phyloP scores from a whole-genome alignment of 345 rosid genomes.

The Eutrema japonicum region DNA sequence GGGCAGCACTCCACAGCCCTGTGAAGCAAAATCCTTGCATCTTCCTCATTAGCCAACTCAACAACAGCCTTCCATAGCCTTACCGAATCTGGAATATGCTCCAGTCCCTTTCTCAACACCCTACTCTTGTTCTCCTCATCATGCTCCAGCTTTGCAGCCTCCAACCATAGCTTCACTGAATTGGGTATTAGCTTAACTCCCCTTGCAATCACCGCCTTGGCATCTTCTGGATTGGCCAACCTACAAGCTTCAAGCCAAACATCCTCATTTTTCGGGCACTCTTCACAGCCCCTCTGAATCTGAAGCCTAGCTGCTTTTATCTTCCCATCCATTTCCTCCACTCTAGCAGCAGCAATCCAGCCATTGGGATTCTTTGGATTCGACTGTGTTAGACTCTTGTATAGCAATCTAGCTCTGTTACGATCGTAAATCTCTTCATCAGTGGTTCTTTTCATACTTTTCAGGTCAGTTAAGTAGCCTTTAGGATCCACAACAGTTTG shows the following conservation, averaged over 20 bases:
- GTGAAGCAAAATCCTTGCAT: constrained; percentile 76
- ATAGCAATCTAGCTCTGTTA: constrained; percentile 84
- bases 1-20: constrained; percentile 98
- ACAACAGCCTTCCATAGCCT: constrained; percentile 94
- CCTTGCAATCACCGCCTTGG: constrained; percentile 85
- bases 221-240: constrained; percentile 81
- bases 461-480: constrained; percentile 87
- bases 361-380: constrained; percentile 93
- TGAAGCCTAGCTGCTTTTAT: constrained; percentile 74
- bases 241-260: constrained; percentile 96
- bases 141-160: constrained; percentile 85
- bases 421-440: constrained; percentile 95
- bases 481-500: constrained; percentile 93
- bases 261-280: constrained; percentile 89
- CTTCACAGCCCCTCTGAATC: constrained; percentile 89
- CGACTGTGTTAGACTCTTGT: constrained; percentile 87
- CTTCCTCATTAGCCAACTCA: constrained; percentile 75
- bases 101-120: constrained; percentile 86
- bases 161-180: constrained; percentile 85
- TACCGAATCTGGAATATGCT: constrained; percentile 82
- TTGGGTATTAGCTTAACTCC: constrained; percentile 85
- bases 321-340: constrained; percentile 98
- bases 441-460: constrained; percentile 94
- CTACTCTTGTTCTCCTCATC: constrained; percentile 75
- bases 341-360: constrained; percentile 95